Base-by-base conservation (phyloP, 768 basidiomycete genomes). In the Boletus eberwhitei region DNA sequence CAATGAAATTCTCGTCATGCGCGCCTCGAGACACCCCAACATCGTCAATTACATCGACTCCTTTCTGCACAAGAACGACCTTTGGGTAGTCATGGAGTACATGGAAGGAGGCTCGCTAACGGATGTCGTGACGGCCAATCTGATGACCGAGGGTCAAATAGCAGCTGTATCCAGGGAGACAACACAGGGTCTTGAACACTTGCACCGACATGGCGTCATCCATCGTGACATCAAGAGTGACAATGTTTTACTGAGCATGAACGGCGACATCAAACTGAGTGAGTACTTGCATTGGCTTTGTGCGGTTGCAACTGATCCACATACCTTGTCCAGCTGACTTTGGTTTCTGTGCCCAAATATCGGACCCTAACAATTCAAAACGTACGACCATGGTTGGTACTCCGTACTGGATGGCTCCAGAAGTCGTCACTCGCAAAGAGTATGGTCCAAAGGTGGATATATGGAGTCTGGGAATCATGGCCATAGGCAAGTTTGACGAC, bases 41-140 rank as follows among this genome's bases (percentile, higher is more conserved):
- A 98, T 98, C 62, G 96, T 99, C 76, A 98, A 99, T 71, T 99
- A 93, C 75, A 98, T 98, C 66, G 97, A 99, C 70, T 96, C 94
- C 3, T 99, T 98, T 82, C 74, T 98, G 39, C 84, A 96, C 78
- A 94, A 92, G 79, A 97, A 96, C 70, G 97, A 98, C 67, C 79
- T 99, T 4, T 98, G 97, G 97, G 94, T 99, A 37, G 93, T 98
- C 53, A 98, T 99, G 97, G 97, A 98, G 75, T 98, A 95, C 73
- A 98, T 98, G 96, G 95, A 98, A 74, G 95, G 95, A 38, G 91
- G 93, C 34, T 87, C 85, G 31, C 75, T 98, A 41, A 99, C 96
- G 5, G 96, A 98, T 67, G 94, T 98, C 58, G 94, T 89, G 39
- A 88, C 87, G 4, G 85, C 82, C 40, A 88, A 88, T 60, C 74